These are phyloP conservation scores for Hibiscus syriacus DNA, from an alignment of 345 rosid species.

Conservation along the genomic window DNA sequence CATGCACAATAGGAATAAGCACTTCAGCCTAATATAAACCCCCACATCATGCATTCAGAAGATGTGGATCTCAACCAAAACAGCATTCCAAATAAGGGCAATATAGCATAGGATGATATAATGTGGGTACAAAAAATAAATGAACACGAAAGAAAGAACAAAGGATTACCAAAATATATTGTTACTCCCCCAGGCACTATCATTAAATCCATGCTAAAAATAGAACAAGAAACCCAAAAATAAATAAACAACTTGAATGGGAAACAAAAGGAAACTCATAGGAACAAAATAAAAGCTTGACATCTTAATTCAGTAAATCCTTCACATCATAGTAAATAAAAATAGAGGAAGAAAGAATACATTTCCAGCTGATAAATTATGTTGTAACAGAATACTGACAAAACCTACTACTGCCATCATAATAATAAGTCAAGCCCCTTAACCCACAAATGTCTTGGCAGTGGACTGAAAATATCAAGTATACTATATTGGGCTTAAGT, in stretches of 20 bases:
- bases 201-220: neutral
- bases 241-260: neutral
- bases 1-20: neutral
- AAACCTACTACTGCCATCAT: constrained; percentile 4
- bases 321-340: neutral
- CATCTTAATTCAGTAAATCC: neutral
- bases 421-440: neutral
- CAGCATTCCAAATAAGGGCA: neutral
- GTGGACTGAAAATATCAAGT: neutral
- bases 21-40: neutral
- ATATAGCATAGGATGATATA: constrained; percentile 8
- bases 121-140: neutral
- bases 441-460: neutral
- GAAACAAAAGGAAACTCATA: constrained; percentile 5
- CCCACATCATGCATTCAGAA: neutral
- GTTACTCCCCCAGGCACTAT: constrained; percentile 3
- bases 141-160: neutral
- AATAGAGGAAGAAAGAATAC: neutral
- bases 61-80: neutral
- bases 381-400: neutral
- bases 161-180: neutral
- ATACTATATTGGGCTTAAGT: neutral
- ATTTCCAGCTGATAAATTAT: neutral
- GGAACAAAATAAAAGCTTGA: neutral
- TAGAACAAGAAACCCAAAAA: constrained; percentile 1